Evolutionary conservation across 805 yeast genomes (phyloP).

Genomic region (Citeromyces matritensis): DNA sequence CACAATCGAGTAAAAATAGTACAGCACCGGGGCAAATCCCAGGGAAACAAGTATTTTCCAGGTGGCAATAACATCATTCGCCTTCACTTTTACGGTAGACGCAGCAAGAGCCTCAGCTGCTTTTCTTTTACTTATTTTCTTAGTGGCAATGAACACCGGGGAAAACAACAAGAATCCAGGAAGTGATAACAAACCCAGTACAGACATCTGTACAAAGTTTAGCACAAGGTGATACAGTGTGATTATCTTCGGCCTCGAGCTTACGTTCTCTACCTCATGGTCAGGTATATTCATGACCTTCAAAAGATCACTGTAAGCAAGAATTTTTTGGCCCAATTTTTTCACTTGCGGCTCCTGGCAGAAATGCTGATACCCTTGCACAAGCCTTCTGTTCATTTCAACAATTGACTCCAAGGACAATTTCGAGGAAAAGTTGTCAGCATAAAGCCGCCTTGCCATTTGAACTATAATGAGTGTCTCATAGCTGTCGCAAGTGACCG

Average conservation of each 20-base stretch:
- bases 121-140: slow-evolving; percentile 56
- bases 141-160: slow-evolving; percentile 76
- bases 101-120: slow-evolving; percentile 69
- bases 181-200: slow-evolving; percentile 48
- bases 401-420: slow-evolving; percentile 74
- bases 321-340: slow-evolving; percentile 43
- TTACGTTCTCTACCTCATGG: slow-evolving; percentile 37
- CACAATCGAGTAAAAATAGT: slow-evolving; percentile 61
- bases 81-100: slow-evolving; percentile 82
- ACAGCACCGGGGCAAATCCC: slow-evolving; percentile 80
- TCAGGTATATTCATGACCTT: slow-evolving; percentile 35
- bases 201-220: slow-evolving; percentile 26
- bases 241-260: slow-evolving; percentile 8
- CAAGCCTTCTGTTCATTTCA: slow-evolving; percentile 81
- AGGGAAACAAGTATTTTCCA: slow-evolving; percentile 89
- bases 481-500: slow-evolving; percentile 79
- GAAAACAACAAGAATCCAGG: slow-evolving; percentile 85
- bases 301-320: slow-evolving; percentile 51
- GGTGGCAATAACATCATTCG: slow-evolving; percentile 89
- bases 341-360: slow-evolving; percentile 56
- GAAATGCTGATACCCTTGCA: slow-evolving; percentile 65
- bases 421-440: slow-evolving; percentile 53
- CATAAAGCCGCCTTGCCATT: slow-evolving; percentile 81
- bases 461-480: slow-evolving; percentile 83
- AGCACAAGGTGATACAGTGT: slow-evolving; percentile 10